Base-by-base conservation (phyloP, 495 filamentous ascomycete species). In the Aspergillus cristatus region DNA sequence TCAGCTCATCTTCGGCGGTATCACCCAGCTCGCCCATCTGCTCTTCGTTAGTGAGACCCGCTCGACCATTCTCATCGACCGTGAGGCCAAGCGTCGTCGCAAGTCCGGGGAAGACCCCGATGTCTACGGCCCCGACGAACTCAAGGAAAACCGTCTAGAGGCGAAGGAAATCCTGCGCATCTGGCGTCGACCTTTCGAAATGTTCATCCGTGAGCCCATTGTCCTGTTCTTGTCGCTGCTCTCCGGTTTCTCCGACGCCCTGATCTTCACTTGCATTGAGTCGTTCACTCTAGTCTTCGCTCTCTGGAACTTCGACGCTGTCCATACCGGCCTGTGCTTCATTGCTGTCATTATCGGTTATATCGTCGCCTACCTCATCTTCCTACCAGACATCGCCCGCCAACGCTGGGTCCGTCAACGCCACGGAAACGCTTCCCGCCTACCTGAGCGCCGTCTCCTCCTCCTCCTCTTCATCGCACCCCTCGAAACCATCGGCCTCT, bases 251-350 rank as follows among this genome's bases (percentile, higher is more conserved):
- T 76, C 72, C 17, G 84, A 87, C 45, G 83, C 82, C n/a, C 68
- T 89, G 6, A 82, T 89, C 60, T 87, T 85, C 68, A 82, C 79
- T 57, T 84, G 81, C 59, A 76, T 84, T 42, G 76, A 84, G 45
- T 78, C 74, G 0, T 81, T 82, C 51, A 50, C 49, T 1, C 63
- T 80, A 10, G 79, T 85, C 15, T 85, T 81, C 48, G 45, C 64
- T 16, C 74, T 79, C 42, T 86, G 77, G 77, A 52, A 56, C 28
- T 84, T 85, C 45, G 58, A 58, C 25, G 55, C 69, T 1, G 62
- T 73, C 16, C 48, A 68, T 28, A 54, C 75, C 12, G 81, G 80
- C 1, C 60, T 84, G 14, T 64, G 76, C 12, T 85, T 85, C 55
- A 57, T 77, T 15, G 67, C 79, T 2, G 75, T 84, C 37, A 56